Percentiles rank a stretch among this genome's conserved stretches.
Conservation (phyloP, 352 stramenopile genomes). For the Globisporangium rhizosaccharum region DNA sequence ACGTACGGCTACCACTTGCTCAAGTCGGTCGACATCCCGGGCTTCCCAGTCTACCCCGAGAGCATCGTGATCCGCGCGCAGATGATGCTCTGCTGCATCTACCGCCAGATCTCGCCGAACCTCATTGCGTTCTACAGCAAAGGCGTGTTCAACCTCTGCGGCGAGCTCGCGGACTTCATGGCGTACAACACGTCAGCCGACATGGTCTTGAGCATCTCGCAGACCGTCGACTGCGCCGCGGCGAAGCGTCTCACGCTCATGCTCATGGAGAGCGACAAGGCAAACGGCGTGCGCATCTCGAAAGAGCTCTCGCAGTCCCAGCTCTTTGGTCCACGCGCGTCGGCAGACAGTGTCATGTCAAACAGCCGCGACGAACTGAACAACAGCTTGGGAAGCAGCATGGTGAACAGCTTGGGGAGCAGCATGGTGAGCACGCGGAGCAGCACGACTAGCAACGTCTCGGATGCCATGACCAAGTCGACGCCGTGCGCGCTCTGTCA, state of each 20-base stretch:
- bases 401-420: not conserved
- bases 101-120: conserved; percentile 31
- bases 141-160: conserved; percentile 45
- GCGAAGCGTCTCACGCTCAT: conserved; percentile 42
- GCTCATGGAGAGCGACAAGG: conserved; percentile 16
- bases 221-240: conserved; percentile 26
- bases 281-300: not conserved
- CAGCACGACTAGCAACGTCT: not conserved
- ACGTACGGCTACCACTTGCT: conserved; percentile 41
- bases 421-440: not conserved
- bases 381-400: not conserved
- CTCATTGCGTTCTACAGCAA: conserved; percentile 46
- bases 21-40: conserved; percentile 41
- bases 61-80: conserved; percentile 32
- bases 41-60: conserved; percentile 31
- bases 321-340: not conserved
- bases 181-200: conserved; percentile 36
- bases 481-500: conserved; percentile 14
- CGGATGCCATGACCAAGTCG: not conserved
- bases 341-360: conserved; percentile 1
- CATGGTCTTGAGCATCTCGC: conserved; percentile 31
- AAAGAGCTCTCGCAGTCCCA: not conserved
- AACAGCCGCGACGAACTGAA: not conserved
- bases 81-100: conserved; percentile 56
- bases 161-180: conserved; percentile 31